Conservation (phyloP, 768 basidiomycete species). For the Naganishia kalamii region DNA sequence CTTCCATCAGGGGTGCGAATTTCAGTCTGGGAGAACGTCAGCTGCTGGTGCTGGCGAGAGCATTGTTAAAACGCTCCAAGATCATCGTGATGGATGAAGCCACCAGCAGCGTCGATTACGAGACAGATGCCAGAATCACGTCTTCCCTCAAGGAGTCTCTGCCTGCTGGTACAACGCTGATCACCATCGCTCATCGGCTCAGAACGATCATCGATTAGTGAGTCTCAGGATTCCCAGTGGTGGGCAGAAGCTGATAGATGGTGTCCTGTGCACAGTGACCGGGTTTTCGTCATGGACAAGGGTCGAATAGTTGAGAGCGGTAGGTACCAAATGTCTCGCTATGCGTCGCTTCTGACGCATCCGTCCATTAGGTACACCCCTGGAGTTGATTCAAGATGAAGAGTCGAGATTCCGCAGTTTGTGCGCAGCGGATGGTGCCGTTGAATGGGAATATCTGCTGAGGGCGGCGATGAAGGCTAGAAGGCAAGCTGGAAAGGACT, state of each 20-base stretch:
- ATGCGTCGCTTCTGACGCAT: neutral
- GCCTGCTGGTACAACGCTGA: constrained; percentile 33
- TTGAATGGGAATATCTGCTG: constrained; percentile 35
- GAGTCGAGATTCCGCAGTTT: constrained; percentile 32
- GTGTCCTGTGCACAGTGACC: constrained; percentile 27
- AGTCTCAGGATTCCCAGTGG: constrained; percentile 2
- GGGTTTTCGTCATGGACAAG: constrained; percentile 37
- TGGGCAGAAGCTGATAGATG: neutral
- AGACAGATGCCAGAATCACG: constrained; percentile 46
- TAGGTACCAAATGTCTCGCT: constrained; percentile 14
- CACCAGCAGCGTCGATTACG: constrained; percentile 44
- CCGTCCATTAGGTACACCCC: constrained; percentile 31
- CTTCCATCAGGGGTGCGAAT: constrained; percentile 24
- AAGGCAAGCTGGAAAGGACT: too few relatives aligned
- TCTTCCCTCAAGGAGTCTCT: constrained; percentile 41
- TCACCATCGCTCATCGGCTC: constrained; percentile 46
- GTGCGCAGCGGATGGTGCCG: constrained; percentile 41
- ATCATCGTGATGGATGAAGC: constrained; percentile 47
- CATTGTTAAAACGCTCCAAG: constrained; percentile 39
- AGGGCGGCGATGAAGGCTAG: too few relatives aligned
- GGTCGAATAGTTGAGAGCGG: constrained; percentile 42
- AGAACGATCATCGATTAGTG: constrained; percentile 44
- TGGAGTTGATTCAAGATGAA: constrained; percentile 27
- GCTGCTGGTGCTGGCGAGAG: constrained; percentile 42
- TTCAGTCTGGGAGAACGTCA: constrained; percentile 45